phyloP scores from a whole-genome alignment of 73 alveolate genomes.

The Tetrahymena malaccensis region DNA sequence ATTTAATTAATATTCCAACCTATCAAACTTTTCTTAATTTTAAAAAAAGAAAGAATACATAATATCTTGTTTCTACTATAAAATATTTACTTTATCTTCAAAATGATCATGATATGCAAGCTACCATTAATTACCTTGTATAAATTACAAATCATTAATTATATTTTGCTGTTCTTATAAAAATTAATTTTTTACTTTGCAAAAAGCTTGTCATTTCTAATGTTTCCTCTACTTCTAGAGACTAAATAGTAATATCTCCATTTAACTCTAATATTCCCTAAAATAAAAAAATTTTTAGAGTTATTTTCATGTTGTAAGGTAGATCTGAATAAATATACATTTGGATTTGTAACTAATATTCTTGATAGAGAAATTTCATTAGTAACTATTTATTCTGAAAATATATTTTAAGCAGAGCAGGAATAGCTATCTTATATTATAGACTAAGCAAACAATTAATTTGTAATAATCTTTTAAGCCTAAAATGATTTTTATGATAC shows the following conservation, averaged over 20 bases:
- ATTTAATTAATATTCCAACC: not conserved
- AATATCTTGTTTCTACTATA: not conserved
- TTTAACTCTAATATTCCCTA: not conserved
- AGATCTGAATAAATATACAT: not conserved
- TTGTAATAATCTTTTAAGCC: not conserved
- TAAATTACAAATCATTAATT: not conserved
- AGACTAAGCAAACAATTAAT: not conserved
- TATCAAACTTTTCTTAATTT: not conserved
- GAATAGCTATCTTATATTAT: not conserved
- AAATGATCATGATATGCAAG: not conserved
- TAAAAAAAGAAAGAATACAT: not conserved
- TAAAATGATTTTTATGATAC: not conserved
- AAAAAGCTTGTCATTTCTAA: not conserved
- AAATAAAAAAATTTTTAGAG: no score
- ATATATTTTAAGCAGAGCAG: not conserved
- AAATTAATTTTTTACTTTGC: not conserved
- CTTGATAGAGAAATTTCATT: not conserved
- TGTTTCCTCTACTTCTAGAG: not conserved
- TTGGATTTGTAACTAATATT: not conserved
- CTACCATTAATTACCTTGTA: not conserved
- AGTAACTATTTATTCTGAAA: not conserved
- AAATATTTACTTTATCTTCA: not conserved
- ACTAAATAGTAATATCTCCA: not conserved
- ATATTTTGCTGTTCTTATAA: not conserved
- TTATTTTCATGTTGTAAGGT: no score